Percentiles rank a stretch among this genome's conserved stretches.
Evolutionary conservation across 2,329 filamentous ascomycete genomes (phyloP).

Genomic region (Colletotrichum navitas): DNA sequence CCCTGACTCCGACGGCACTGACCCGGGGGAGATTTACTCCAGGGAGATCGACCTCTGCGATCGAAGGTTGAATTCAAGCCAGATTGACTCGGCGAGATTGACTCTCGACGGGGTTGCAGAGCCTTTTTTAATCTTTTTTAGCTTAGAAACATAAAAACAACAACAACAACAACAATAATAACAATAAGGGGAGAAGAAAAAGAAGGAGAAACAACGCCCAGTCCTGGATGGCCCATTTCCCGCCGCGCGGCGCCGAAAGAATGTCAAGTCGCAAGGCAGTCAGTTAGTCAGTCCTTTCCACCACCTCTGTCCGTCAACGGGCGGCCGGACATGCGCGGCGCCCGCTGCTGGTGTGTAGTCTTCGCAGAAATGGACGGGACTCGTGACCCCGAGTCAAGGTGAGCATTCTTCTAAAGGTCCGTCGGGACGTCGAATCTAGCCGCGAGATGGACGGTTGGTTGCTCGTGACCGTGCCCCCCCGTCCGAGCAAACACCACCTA

Average conservation of each 20-base stretch:
- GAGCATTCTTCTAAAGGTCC: background rate
- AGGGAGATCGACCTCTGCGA: background rate
- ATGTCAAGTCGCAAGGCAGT: background rate
- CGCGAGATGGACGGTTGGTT: background rate
- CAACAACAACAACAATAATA: too few relatives aligned
- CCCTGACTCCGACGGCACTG: too few relatives aligned
- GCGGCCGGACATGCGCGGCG: too few relatives aligned
- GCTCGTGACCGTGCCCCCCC: background rate
- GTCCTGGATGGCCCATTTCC: background rate
- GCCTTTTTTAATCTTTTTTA: too few relatives aligned
- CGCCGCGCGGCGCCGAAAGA: background rate
- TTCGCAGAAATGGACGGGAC: background rate
- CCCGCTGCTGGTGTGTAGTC: too few relatives aligned
- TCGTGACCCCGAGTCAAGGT: background rate
- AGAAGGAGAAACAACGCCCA: background rate
- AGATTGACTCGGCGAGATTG: background rate
- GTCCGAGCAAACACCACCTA: background rate
- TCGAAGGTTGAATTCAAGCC: background rate
- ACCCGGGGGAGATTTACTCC: background rate
- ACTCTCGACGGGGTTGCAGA: too few relatives aligned
- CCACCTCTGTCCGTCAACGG: too few relatives aligned
- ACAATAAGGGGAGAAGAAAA: too few relatives aligned
- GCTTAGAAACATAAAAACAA: too few relatives aligned
- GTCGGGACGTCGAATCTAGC: background rate
- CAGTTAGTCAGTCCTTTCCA: too few relatives aligned